Percentiles rank a stretch among this genome's conserved stretches.
Conservation (phyloP, 306 rosid genomes). For the Vigna hirtella region DNA sequence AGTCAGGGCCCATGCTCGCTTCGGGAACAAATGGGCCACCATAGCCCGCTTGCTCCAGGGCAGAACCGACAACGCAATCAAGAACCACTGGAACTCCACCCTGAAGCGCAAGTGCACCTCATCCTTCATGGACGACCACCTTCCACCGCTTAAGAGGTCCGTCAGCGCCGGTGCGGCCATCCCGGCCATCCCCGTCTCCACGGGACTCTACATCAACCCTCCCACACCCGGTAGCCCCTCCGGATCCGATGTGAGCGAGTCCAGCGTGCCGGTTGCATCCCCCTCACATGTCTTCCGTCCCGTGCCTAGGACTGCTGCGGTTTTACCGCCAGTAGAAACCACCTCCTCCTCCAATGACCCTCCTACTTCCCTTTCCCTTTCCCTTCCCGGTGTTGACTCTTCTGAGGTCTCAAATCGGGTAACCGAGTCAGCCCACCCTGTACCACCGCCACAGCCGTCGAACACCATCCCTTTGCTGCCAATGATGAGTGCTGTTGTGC, state of each 20-base stretch:
- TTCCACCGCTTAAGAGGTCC: slow-evolving; percentile 75
- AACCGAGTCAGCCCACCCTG: slow-evolving; percentile 31
- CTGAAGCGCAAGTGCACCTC: slow-evolving; percentile 81
- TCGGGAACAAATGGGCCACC: slow-evolving; percentile 98
- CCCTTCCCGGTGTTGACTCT: slow-evolving; percentile 78
- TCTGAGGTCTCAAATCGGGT: slow-evolving; percentile 53
- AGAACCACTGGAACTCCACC: slow-evolving; percentile 98
- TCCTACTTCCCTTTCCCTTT: slow-evolving; percentile 78
- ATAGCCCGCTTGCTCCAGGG: slow-evolving; percentile 89
- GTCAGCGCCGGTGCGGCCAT: slow-evolving; percentile 79
- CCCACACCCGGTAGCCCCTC: slow-evolving; percentile 75
- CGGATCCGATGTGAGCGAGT: slow-evolving; percentile 90
- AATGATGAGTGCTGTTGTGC: slow-evolving; percentile 36
- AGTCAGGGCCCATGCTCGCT: slow-evolving; percentile 86
- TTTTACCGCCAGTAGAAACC: slow-evolving; percentile 70
- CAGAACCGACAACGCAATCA: slow-evolving; percentile 96
- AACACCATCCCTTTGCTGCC: slow-evolving; percentile 48
- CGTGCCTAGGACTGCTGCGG: slow-evolving; percentile 68
- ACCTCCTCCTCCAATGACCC: slow-evolving; percentile 73
- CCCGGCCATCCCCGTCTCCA: slow-evolving; percentile 69
- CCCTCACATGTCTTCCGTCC: slow-evolving; percentile 70
- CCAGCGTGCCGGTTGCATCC: slow-evolving; percentile 65
- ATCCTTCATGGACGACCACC: slow-evolving; percentile 40
- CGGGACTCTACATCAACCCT: slow-evolving; percentile 67
- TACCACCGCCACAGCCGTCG: background rate